A percentile compares a stretch with the other conserved stretches of the same genome.
These are phyloP conservation scores for Paraglomus brasilianum DNA, from an alignment of 192 early-diverging fungal species.

Conservation along the genomic window DNA sequence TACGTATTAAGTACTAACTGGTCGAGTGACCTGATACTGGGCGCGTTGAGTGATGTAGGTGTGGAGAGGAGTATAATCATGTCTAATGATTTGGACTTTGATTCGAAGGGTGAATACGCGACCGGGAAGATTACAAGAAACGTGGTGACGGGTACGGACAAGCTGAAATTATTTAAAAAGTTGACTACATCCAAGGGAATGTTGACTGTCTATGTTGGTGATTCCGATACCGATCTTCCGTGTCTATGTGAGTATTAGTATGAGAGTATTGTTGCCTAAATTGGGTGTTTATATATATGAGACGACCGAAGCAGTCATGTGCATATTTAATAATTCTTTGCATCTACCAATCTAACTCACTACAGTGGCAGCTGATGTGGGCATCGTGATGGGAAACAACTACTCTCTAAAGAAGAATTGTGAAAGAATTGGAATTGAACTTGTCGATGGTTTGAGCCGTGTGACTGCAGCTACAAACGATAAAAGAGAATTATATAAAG, in stretches of 20 bases:
- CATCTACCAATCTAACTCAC: not conserved
- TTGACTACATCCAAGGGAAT: not conserved
- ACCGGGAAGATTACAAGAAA: slow-evolving; percentile 20
- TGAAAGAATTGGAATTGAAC: slow-evolving; percentile 22
- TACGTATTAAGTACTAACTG: slow-evolving; percentile 28
- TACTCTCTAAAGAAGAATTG: slow-evolving; percentile 11
- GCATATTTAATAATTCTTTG: too few relatives aligned
- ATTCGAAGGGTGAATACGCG: not conserved
- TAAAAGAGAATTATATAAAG: too few relatives aligned
- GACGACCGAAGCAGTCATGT: too few relatives aligned
- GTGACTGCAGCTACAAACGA: too few relatives aligned
- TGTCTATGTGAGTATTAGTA: slow-evolving; percentile 25
- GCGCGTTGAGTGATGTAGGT: slow-evolving; percentile 11
- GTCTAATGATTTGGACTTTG: slow-evolving; percentile 24
- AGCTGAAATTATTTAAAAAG: slow-evolving; percentile 27
- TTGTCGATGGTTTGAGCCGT: slow-evolving; percentile 15
- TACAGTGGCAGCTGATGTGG: slow-evolving; percentile 22
- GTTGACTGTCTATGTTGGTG: slow-evolving; percentile 27
- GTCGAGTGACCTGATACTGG: slow-evolving; percentile 26
- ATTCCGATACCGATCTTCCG: slow-evolving; percentile 31
- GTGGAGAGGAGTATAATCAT: slow-evolving; percentile 6
- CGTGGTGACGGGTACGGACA: slow-evolving; percentile 12
- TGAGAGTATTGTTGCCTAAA: too few relatives aligned
- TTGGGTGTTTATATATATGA: too few relatives aligned
- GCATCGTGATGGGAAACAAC: slow-evolving; percentile 32